Percentiles rank a stretch among this genome's conserved stretches.
These are phyloP conservation scores for Primulina tabacum DNA, from an alignment of 257 asterid species.

Conservation along the genomic window DNA sequence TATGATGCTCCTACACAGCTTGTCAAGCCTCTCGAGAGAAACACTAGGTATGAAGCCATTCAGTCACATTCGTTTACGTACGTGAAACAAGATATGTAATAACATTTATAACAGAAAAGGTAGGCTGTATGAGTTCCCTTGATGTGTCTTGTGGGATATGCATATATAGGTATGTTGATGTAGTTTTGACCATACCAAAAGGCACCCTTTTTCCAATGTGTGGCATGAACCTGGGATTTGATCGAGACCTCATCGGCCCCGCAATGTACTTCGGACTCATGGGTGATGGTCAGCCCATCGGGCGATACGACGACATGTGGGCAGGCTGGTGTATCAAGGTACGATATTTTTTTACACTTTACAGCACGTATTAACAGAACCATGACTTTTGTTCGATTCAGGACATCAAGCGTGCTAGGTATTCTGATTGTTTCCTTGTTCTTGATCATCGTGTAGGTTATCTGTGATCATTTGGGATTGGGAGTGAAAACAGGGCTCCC, in stretches of 20 bases:
- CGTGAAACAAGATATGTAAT: neutral
- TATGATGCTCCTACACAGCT: conserved; percentile 98
- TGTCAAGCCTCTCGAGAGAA: conserved; percentile 86
- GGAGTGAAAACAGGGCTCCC: conserved; percentile 91
- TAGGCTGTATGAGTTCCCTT: neutral
- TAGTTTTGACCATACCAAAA: conserved; percentile 86
- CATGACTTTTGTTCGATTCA: neutral
- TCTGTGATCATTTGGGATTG: conserved; percentile 79
- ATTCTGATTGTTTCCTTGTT: neutral
- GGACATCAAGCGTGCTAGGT: neutral
- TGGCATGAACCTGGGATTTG: conserved; percentile 85
- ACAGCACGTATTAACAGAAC: neutral
- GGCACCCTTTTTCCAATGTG: conserved; percentile 95
- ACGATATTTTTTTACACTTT: neutral
- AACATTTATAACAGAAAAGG: neutral
- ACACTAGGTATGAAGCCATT: conserved; percentile 41
- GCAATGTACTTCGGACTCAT: conserved; percentile 95
- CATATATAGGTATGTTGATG: conserved; percentile 61
- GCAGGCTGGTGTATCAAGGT: conserved; percentile 98
- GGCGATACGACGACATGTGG: conserved; percentile 98
- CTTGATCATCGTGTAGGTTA: conserved; percentile 43
- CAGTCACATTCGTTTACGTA: neutral
- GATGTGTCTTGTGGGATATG: neutral
- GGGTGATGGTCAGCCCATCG: conserved; percentile 98
- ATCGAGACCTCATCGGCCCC: conserved; percentile 88